phyloP scores from a whole-genome alignment of 768 basidiomycete genomes.

The Suillus bovinus region DNA sequence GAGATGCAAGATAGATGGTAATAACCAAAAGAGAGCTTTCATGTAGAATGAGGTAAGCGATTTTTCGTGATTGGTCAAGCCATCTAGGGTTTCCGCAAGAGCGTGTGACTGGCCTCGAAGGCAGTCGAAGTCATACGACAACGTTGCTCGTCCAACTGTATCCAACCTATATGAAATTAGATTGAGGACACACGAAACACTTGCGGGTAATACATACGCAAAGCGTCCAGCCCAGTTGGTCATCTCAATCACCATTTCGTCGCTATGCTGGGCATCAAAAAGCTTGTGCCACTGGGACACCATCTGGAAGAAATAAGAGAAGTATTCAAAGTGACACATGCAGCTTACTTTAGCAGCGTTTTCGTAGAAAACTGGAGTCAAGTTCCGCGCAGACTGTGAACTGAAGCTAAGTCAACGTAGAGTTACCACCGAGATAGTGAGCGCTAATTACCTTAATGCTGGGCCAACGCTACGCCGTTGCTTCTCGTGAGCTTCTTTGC shows the following conservation, averaged over 20 bases:
- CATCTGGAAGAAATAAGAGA: constrained; percentile 30
- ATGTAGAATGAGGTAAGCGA: constrained; percentile 61
- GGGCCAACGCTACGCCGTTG: constrained; percentile 55
- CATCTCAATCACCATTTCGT: constrained; percentile 51
- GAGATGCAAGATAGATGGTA: constrained; percentile 54
- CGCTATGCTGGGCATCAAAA: constrained; percentile 40
- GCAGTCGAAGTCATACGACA: constrained; percentile 61
- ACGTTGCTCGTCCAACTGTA: constrained; percentile 60
- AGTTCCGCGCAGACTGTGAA: constrained; percentile 51
- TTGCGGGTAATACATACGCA: constrained; percentile 44
- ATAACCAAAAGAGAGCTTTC: constrained; percentile 62
- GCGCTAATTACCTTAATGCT: constrained; percentile 50
- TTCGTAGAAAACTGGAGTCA: constrained; percentile 55
- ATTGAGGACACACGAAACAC: constrained; percentile 4
- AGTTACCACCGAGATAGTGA: constrained; percentile 5
- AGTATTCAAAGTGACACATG: background rate
- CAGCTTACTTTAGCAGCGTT: constrained; percentile 44
- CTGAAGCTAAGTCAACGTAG: constrained; percentile 27
- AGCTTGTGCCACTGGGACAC: constrained; percentile 50
- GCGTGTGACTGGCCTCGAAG: constrained; percentile 49
- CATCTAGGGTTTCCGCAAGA: constrained; percentile 54
- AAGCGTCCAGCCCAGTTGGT: constrained; percentile 62
- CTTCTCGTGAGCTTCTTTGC: constrained; percentile 55
- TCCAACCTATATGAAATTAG: constrained; percentile 44
- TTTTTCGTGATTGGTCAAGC: constrained; percentile 61